Evolutionary conservation across 805 yeast genomes (phyloP), one percentile per base, ranked within the genome.

Genomic region (Myxozyma sirexii): DNA sequence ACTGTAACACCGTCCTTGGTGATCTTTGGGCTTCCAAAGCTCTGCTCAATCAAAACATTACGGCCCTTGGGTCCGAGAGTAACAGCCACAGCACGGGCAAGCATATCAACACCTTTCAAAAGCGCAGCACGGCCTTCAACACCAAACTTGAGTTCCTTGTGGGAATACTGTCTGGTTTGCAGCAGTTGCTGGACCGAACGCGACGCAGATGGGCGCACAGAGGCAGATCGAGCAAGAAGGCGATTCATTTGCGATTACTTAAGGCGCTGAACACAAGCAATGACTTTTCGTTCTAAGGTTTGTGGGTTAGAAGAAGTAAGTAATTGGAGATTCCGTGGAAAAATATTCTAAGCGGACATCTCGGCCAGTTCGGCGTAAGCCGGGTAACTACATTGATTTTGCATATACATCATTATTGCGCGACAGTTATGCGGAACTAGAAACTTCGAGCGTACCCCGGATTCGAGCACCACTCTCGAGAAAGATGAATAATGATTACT

Each of bases 1-100:
- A 93, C 97, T 48, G 98, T 90, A 54, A 91, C 97, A 83, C 99
- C 99, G 75, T 93, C 99, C 80, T 93, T 93, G 77, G 99, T 93
- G 82, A 93, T 93, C 81, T 93, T 93, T 70, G 99, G 99, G 54
- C 96, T 84, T 67, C 97, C 97, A 68, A 90, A 94, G 65, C 90
- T 87, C 79, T 94, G 99, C 79, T 93, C 98, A 73, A 94, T 92
- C 69, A 93, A 82, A 39, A 91, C 99, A 71, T 91, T 93, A 77
- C 99, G 87, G 72, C 99, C 99, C 76, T 92, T 92, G 70, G 99
- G 99, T 54, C 99, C 99, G 63, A 93, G 80, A 39, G 99, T 94
- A 54, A 96, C 96, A 38, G 96, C 86, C 51, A 93, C 99, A 23
- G 99, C 98, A 72, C 90, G 92, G 52, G 97, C 97, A 69, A 93